Evolutionary conservation across 441 rosid species (phyloP).

Genomic region (Adansonia rubrostipa): DNA sequence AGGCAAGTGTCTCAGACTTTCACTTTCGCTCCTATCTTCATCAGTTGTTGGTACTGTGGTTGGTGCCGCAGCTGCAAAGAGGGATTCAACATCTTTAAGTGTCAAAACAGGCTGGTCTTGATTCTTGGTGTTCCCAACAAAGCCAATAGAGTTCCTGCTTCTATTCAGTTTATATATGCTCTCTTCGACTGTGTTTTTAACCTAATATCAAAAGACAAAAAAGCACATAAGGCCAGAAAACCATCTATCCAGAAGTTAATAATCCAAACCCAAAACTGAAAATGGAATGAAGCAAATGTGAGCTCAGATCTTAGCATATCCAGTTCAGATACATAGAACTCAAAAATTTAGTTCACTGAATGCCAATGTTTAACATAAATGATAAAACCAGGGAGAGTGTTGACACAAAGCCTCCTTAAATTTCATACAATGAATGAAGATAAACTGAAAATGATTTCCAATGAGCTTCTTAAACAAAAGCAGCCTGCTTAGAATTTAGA

Average conservation of each 20-base stretch:
- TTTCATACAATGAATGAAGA: neutral
- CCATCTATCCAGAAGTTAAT: neutral
- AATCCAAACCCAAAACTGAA: neutral
- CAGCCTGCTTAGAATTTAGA: neutral
- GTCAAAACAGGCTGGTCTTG: slow-evolving; percentile 85
- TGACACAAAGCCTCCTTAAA: neutral
- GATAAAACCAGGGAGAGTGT: neutral
- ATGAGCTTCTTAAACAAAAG: neutral
- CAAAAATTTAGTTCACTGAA: neutral
- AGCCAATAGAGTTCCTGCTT: slow-evolving; percentile 62
- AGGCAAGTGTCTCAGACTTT: slow-evolving; percentile 68
- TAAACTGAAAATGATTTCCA: neutral
- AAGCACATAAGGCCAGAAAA: neutral
- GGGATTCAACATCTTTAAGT: slow-evolving; percentile 77
- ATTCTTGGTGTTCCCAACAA: slow-evolving; percentile 84
- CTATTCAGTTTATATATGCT: slow-evolving; percentile 88
- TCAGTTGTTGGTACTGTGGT: slow-evolving; percentile 33
- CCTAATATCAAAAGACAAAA: slow-evolving; percentile 44
- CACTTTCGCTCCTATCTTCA: slow-evolving; percentile 38
- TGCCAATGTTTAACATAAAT: neutral
- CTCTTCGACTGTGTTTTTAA: slow-evolving; percentile 87
- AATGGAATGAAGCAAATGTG: neutral
- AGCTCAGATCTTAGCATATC: neutral
- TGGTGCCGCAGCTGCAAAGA: slow-evolving; percentile 50
- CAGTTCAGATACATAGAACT: neutral